Evolutionary conservation across 176 grass and related monocot species (phyloP).

Genomic region (Ensete glaucum): DNA sequence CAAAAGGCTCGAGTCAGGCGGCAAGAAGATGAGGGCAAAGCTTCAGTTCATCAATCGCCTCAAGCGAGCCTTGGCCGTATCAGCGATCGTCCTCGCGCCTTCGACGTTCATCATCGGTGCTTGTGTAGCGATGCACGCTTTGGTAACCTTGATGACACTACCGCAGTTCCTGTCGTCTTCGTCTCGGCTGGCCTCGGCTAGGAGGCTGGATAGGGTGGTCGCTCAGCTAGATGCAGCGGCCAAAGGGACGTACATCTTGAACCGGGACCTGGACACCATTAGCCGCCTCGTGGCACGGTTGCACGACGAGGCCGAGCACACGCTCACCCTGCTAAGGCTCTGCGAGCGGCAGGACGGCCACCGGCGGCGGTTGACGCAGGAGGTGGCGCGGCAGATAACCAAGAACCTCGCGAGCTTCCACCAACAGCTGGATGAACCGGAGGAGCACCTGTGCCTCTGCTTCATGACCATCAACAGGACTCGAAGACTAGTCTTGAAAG

Average conservation of each 20-base stretch:
- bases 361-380: conserved; percentile 54
- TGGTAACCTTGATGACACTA: conserved; percentile 34
- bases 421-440: conserved; percentile 86
- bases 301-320: conserved; percentile 74
- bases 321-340: conserved; percentile 60
- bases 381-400: conserved; percentile 70
- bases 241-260: conserved; percentile 77
- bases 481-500: conserved; percentile 67
- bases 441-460: conserved; percentile 94
- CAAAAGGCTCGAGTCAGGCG: conserved; percentile 43
- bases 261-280: conserved; percentile 88
- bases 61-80: conserved; percentile 37
- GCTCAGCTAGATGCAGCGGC: conserved; percentile 77
- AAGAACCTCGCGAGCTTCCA: conserved; percentile 69
- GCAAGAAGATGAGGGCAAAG: conserved; percentile 46
- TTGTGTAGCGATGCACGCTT: conserved; percentile 52
- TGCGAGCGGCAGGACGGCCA: conserved; percentile 38
- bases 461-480: conserved; percentile 94
- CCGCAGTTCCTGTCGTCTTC: conserved; percentile 11
- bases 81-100: neutral
- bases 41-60: conserved; percentile 41
- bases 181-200: conserved; percentile 26
- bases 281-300: conserved; percentile 69
- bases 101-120: conserved; percentile 43
- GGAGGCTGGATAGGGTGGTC: conserved; percentile 23